Base-by-base conservation (phyloP, 1,284 basidiomycete genomes). In the Erythrobasidium hasegawianum region DNA sequence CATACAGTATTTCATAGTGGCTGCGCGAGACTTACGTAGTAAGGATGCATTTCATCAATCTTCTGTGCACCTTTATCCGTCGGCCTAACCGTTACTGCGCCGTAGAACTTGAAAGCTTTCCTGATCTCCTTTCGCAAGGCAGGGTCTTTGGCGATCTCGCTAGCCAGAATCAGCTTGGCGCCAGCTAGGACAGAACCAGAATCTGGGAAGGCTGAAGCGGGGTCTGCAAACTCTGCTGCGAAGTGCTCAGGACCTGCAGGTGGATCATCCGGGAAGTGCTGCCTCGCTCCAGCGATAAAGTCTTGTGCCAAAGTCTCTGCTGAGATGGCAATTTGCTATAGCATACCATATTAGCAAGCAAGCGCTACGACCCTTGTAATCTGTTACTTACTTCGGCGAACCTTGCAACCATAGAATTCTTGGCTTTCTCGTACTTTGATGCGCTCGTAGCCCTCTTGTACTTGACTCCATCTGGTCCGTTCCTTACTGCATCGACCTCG, bases 91-190 rank as follows among this genome's bases (percentile, higher is more conserved):
- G 87, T 87, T 38, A 98, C 81, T n/a, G 84, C 80, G 3, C 89
- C 94, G 70, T 87, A 84, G 8, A 82, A 80, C 73, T 85, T 87
- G 81, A 95, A 94, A 29, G 85, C 78, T 58, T 86, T 82, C 59
- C 95, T 85, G 45, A 92, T 86, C 70, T 87, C 83, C 70, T 87
- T 86, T 61, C 91, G 84, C 52, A 99, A 83, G 18, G 92, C 80
- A 9, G 95, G 96, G 76, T 99, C 94, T 74, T 89, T 92, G 24
- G 91, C 89, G 18, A 98, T 83, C 77, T 99, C 96, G 1, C 88
- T 90, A 11, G 88, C 84, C 43, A 97, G 80, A 68, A 98, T 87
- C 81, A 89, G 84, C 64, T 90, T 86, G 8, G 94, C 90, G 39
- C 84, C 85, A 59, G 81, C 81, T 52, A 91, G 81, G 18, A 87